Evolutionary conservation across 257 asterid genomes (phyloP).

Genomic region (Nicotiana tabacum): DNA sequence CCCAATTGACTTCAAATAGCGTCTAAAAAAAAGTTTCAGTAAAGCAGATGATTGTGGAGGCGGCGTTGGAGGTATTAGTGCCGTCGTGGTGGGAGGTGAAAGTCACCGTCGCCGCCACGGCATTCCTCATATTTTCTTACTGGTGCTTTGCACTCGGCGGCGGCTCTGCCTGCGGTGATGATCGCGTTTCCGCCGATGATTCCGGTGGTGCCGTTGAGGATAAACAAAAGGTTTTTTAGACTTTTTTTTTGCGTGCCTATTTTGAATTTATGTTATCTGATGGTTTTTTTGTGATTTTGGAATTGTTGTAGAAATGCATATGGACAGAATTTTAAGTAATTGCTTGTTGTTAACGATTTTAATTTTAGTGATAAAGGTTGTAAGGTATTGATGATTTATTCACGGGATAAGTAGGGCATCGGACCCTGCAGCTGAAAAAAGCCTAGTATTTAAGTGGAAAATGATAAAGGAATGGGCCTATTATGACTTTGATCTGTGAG

Average conservation of each 20-base stretch:
- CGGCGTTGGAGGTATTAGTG: conserved; percentile 39
- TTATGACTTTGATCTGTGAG: background rate
- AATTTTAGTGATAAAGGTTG: background rate
- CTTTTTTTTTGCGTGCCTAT: background rate
- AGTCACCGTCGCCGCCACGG: conserved; percentile 67
- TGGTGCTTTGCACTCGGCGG: conserved; percentile 45
- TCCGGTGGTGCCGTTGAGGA: conserved; percentile 34
- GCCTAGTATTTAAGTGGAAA: background rate
- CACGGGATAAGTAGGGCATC: background rate
- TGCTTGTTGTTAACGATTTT: background rate
- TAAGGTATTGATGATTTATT: background rate
- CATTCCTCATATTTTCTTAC: conserved; percentile 45
- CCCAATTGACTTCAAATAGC: no score
- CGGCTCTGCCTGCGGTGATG: conserved; percentile 27
- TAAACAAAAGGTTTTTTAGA: conserved; percentile 1
- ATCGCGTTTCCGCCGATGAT: conserved; percentile 25
- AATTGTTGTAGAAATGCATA: background rate
- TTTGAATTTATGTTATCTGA: background rate
- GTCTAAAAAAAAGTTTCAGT: no score
- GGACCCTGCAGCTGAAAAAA: background rate
- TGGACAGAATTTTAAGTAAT: background rate
- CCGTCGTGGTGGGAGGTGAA: conserved; percentile 96
- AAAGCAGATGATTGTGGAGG: conserved; percentile 31
- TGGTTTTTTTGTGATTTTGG: background rate
- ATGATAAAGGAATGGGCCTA: no score